Base-by-base conservation (phyloP, 83 land plant genomes). In the Diphasiastrum complanatum region DNA sequence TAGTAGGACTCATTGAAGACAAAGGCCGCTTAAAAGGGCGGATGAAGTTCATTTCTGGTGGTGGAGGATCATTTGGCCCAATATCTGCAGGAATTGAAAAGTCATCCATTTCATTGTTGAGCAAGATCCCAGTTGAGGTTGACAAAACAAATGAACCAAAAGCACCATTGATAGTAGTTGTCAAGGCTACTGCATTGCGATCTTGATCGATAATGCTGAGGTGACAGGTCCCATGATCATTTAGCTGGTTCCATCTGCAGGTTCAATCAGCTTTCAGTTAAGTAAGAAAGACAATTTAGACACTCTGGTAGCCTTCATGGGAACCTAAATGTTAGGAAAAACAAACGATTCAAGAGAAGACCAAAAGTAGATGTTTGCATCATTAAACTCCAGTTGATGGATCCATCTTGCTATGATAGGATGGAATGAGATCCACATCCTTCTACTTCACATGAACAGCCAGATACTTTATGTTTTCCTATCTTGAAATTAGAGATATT, bases 21-120 rank as follows among this genome's bases (percentile, higher is more conserved):
- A 93, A 26, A 1, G 98, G 96, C 18, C 91, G 71, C 66, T 93
- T 93, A 46, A 66, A 43, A 18, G 96, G 98, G 64, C 51, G 33
- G 28, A 93, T 78, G 36, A 83, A 93, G 57, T 88, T 93, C 40
- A 80, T 57, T 16, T 85, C 84, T 23, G 96, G 80, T 33, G 98
- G 90, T 30, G 95, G 95, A 51, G 79, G 86, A 24, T 55, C 62
- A 24, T 79, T 88, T 0, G 84, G 81, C 14, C 69, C 30, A 3
- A 36, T 48, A 0, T 73, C 79, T n/a, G 69, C 54, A 5, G 98
- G 96, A 1, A 60, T 70, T 0, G 98, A 81, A 77, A 93, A 93
- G 62, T 93, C 98, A 53, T 72, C 88, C 98, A 93, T 88, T 72
- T 93, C 91, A 57, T 93, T 83, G 69, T 93, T 93, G 47, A 93